Evolutionary conservation across 2,329 filamentous ascomycete species (phyloP).

Genomic region (Fusarium sp.): DNA sequence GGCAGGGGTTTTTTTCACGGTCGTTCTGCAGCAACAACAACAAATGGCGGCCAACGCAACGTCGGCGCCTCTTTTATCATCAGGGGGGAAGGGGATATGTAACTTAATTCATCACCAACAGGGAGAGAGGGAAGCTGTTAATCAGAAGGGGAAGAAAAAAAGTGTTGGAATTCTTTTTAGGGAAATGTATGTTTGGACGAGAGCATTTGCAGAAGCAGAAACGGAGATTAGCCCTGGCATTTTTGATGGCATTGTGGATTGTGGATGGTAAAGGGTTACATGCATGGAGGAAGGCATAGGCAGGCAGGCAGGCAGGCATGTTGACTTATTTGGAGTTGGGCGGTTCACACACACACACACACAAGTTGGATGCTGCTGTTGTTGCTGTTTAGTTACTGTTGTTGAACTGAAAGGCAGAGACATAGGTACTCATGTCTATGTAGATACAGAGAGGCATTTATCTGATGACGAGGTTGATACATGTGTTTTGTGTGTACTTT

Average conservation of each 20-base stretch:
- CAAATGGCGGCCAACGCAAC: constrained; percentile 22
- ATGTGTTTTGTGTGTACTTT: constrained; percentile 3
- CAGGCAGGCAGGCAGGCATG: background rate
- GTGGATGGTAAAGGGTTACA: constrained; percentile 5
- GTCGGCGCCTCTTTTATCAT: constrained; percentile 28
- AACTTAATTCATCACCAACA: constrained; percentile 32
- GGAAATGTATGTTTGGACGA: constrained; percentile 18
- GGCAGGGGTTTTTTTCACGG: constrained; percentile 23
- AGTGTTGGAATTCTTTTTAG: constrained; percentile 6
- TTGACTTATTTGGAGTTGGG: constrained; percentile 1
- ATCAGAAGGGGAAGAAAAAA: constrained; percentile 1
- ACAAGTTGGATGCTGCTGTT: background rate
- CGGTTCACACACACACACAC: constrained; percentile 11
- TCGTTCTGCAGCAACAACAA: constrained; percentile 37
- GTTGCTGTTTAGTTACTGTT: background rate
- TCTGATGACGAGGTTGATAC: constrained; percentile 20
- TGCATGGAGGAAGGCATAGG: background rate
- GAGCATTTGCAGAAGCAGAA: constrained; percentile 1
- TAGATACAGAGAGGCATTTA: constrained; percentile 20
- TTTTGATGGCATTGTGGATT: background rate
- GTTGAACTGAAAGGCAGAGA: constrained; percentile 12
- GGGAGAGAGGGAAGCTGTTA: constrained; percentile 16
- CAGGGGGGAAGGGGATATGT: constrained; percentile 5
- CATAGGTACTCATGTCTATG: constrained; percentile 10
- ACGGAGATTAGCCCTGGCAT: background rate